phyloP scores from a whole-genome alignment of 495 filamentous ascomycete genomes.

The Oidiodendron maius region DNA sequence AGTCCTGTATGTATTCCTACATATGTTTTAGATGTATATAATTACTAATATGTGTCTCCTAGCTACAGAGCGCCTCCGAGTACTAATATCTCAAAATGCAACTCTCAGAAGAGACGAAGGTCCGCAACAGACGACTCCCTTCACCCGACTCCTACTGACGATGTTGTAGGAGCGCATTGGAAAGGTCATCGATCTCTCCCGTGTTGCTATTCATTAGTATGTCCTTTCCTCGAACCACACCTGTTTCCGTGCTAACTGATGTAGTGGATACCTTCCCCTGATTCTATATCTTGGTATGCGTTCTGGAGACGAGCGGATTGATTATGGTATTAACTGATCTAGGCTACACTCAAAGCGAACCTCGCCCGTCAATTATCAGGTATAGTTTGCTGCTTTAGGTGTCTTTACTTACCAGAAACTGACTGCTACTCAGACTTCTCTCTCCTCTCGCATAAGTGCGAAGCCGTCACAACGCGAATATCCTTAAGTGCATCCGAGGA shows the following conservation, averaged over 20 bases:
- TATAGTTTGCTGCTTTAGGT: no score
- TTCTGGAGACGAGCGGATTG: slow-evolving; percentile 1
- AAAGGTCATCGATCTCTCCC: slow-evolving; percentile 87
- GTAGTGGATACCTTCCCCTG: slow-evolving; percentile 89
- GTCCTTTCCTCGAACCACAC: slow-evolving; percentile 66
- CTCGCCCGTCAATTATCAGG: slow-evolving; percentile 89
- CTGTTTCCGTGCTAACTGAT: slow-evolving; percentile 63
- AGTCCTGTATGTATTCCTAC: slow-evolving; percentile 1
- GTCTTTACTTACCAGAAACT: no score
- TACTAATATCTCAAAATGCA: slow-evolving; percentile 53
- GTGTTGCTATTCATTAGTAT: slow-evolving; percentile 96
- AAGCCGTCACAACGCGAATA: neutral
- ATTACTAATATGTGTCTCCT: neutral
- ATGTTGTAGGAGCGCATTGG: slow-evolving; percentile 81
- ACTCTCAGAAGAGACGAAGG: slow-evolving; percentile 97
- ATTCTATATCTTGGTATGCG: slow-evolving; percentile 93
- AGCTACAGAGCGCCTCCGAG: slow-evolving; percentile 20
- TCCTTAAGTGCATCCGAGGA: no score
- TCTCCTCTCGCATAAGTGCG: slow-evolving; percentile 58
- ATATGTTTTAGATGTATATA: slow-evolving; percentile 19
- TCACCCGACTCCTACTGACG: slow-evolving; percentile 6
- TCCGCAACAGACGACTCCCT: slow-evolving; percentile 30
- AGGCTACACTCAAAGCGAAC: slow-evolving; percentile 94
- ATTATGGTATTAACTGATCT: slow-evolving; percentile 23
- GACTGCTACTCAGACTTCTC: slow-evolving; percentile 65